Evolutionary conservation across 2,329 filamentous ascomycete genomes (phyloP), one percentile per base, ranked within the genome.

Genomic region (Curvularia eragrostidis): DNA sequence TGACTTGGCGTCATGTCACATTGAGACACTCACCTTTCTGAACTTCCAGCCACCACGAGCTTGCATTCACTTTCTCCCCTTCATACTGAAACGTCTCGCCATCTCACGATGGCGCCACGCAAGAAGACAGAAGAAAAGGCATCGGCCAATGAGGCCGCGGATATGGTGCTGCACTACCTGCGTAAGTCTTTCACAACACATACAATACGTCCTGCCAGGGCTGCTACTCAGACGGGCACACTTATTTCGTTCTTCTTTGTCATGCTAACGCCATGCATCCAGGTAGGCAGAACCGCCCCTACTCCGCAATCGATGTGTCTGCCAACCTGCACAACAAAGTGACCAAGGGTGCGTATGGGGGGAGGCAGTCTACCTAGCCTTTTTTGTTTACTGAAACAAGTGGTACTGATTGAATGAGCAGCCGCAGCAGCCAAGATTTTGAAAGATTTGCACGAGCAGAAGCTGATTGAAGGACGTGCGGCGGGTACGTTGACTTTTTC

Each of bases 291-390:
- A 84, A 84, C 72, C 82, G 83, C 60, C 83, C 83, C 3, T 85
- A 84, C 67, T 85, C 83, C 12, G 83, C 82, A 3, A 84, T 81
- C 44, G 86, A 89, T 47, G 78, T 88, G 41, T 86, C 84, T 53
- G 78, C 82, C 12, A 88, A 89, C 72, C 76, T 89, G 39, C 85
- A 86, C 67, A 86, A 87, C 65, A 83, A 82, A 59, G 82, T 86
- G 56, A 83, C 82, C 13, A 88, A 87, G 77, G 70, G 82, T 83
- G 48, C 46, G 66, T 52, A 9, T 8, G 21, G 6, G 10, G 13
- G 7, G n/a, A 7, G n/a, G 18, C n/a, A 10, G 9, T 18, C 13
- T 12, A 1, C 10, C 6, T n/a, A 15, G 18, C 18, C 18, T 0
- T 15, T 13, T 19, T 18, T 34, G 1, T n/a, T 34, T 10, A 15